A percentile compares a stretch with the other conserved stretches of the same genome.
These are phyloP conservation scores for Aspergillus haitiensis DNA, from an alignment of 495 filamentous ascomycete species.

Conservation along the genomic window DNA sequence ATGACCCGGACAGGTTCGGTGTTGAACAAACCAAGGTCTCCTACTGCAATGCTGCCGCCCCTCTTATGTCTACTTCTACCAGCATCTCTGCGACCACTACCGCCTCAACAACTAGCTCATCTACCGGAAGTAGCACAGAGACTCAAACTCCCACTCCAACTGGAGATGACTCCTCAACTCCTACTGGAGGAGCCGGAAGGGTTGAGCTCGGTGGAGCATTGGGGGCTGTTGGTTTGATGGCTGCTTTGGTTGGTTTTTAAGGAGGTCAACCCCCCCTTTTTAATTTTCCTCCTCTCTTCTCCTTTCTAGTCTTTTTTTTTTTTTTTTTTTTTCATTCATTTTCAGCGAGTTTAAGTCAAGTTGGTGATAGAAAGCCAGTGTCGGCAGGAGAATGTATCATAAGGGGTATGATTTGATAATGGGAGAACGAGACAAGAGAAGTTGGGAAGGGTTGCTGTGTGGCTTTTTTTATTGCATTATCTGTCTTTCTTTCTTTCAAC, in stretches of 20 bases:
- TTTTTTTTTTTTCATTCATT: background rate
- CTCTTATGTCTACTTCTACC: background rate
- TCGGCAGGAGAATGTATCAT: too few relatives aligned
- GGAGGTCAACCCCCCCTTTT: background rate
- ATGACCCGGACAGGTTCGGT: constrained; percentile 26
- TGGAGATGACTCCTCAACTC: too few relatives aligned
- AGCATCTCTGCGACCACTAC: background rate
- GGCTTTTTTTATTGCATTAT: too few relatives aligned
- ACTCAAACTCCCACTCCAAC: background rate
- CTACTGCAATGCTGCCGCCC: constrained; percentile 37
- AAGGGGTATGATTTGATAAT: too few relatives aligned
- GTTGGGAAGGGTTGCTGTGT: too few relatives aligned
- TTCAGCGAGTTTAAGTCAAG: background rate
- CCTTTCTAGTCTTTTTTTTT: background rate
- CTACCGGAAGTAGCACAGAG: background rate
- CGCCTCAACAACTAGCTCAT: background rate
- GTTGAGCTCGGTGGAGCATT: background rate
- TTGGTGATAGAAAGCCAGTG: background rate
- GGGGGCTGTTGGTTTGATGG: background rate
- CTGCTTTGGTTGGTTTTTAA: constrained; percentile 2
- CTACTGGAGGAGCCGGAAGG: background rate
- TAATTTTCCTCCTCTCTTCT: background rate
- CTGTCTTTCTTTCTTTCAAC: too few relatives aligned
- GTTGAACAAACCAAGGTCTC: constrained; percentile 28
- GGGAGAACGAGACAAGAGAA: too few relatives aligned